Evolutionary conservation across 163 green algal genomes (phyloP).

Genomic region (Chloroidium sp.): DNA sequence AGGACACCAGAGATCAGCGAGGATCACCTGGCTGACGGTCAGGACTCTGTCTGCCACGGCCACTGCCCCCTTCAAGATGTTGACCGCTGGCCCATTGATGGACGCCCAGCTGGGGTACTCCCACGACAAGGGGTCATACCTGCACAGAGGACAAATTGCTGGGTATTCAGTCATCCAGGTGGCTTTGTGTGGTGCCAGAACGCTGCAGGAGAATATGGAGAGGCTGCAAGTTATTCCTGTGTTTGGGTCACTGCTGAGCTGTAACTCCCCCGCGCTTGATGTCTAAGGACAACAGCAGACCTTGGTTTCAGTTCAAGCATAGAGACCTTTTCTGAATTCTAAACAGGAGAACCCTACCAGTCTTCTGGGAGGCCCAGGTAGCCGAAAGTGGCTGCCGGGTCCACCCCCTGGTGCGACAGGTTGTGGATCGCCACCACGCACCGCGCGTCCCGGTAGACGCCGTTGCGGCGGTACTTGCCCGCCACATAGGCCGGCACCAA

Average conservation of each 20-base stretch:
- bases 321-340: too few relatives aligned
- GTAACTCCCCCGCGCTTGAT: too few relatives aligned
- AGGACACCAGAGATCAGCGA: too few relatives aligned
- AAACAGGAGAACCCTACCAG: conserved; percentile 35
- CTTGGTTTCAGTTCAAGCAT: too few relatives aligned
- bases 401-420: conserved; percentile 65
- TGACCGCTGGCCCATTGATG: conserved; percentile 46
- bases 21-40: conserved; percentile 41
- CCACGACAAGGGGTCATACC: conserved; percentile 28
- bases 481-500: conserved; percentile 79
- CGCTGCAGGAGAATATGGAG: too few relatives aligned
- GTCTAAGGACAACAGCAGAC: too few relatives aligned
- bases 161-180: too few relatives aligned
- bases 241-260: too few relatives aligned
- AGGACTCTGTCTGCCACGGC: conserved; percentile 52
- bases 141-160: conserved; percentile 11
- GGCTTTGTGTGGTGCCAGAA: too few relatives aligned
- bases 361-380: conserved; percentile 59
- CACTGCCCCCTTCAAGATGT: conserved; percentile 67
- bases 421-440: conserved; percentile 82
- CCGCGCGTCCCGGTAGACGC: conserved; percentile 56
- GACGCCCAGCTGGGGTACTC: conserved; percentile 39
- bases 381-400: conserved; percentile 46
- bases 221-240: too few relatives aligned
- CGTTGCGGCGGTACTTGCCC: conserved; percentile 36